Evolutionary conservation across 2,329 filamentous ascomycete species (phyloP).

Genomic region (Thermothelomyces thermophilus): DNA sequence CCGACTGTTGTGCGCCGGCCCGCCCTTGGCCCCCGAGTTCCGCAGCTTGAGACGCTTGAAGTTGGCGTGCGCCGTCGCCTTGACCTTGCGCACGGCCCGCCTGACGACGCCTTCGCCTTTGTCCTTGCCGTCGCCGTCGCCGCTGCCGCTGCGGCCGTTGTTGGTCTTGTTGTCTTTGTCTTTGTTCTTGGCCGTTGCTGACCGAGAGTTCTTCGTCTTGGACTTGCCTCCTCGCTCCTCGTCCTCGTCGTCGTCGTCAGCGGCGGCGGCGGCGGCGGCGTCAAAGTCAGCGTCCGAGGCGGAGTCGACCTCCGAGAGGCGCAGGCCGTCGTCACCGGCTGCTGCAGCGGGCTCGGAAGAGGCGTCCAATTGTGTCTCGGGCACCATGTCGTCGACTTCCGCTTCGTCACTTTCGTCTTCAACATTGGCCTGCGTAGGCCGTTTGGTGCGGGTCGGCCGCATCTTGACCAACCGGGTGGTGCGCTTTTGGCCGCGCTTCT

Average conservation of each 20-base stretch:
- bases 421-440: conserved; percentile 33
- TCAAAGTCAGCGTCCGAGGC: conserved; percentile 21
- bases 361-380: conserved; percentile 33
- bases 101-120: conserved; percentile 40
- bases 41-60: conserved; percentile 60
- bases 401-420: conserved; percentile 31
- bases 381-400: conserved; percentile 36
- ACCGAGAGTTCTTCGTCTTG: not conserved
- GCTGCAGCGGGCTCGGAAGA: conserved; percentile 16
- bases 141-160: conserved; percentile 26
- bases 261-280: conserved; percentile 36
- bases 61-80: conserved; percentile 58
- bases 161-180: no score
- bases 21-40: conserved; percentile 57
- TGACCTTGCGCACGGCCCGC: conserved; percentile 53
- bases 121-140: conserved; percentile 19
- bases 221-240: conserved; percentile 20
- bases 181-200: not conserved
- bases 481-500: conserved; percentile 79
- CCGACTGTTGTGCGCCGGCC: conserved; percentile 48
- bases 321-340: conserved; percentile 18
- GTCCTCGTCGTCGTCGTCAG: conserved; percentile 30
- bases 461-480: conserved; percentile 66
- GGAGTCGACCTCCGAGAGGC: conserved; percentile 32
- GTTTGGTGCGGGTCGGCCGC: conserved; percentile 44